Percentiles rank a stretch among this genome's conserved stretches.
Evolutionary conservation across 306 rosid species (phyloP).

Genomic region (Neltuma alba): DNA sequence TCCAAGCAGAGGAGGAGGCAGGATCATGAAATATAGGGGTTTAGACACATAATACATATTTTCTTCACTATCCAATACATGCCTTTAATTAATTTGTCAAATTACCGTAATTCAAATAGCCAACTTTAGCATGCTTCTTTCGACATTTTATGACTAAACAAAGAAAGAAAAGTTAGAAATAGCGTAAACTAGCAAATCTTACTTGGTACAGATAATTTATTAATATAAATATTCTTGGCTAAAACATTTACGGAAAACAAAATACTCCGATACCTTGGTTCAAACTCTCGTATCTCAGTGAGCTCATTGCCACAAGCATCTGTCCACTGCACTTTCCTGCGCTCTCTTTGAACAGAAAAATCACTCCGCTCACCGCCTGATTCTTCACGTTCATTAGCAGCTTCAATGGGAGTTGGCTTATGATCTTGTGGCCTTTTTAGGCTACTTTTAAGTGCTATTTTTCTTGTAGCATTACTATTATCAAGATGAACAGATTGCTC

Average conservation of each 20-base stretch:
- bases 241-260: not conserved
- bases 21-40: too few species aligned
- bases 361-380: slow-evolving; percentile 41
- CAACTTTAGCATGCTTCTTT: not conserved
- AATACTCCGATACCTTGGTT: slow-evolving; percentile 64
- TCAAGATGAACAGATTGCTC: slow-evolving; percentile 41
- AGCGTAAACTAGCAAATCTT: not conserved
- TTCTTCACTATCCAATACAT: too few species aligned
- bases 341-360: slow-evolving; percentile 50
- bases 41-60: too few species aligned
- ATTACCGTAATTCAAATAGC: not conserved
- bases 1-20: too few species aligned
- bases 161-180: not conserved
- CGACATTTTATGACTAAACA: not conserved
- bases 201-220: not conserved
- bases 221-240: not conserved
- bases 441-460: slow-evolving; percentile 70
- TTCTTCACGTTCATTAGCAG: slow-evolving; percentile 42
- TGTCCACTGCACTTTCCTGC: slow-evolving; percentile 85
- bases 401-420: slow-evolving; percentile 43
- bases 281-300: slow-evolving; percentile 70
- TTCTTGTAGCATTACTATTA: slow-evolving; percentile 39
- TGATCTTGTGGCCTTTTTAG: slow-evolving; percentile 54
- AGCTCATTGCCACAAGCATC: slow-evolving; percentile 82
- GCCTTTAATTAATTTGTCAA: too few species aligned